A percentile compares a stretch with the other conserved stretches of the same genome.
These are phyloP conservation scores for Fraxinus excelsior DNA, from an alignment of 257 asterid species.

Conservation along the genomic window DNA sequence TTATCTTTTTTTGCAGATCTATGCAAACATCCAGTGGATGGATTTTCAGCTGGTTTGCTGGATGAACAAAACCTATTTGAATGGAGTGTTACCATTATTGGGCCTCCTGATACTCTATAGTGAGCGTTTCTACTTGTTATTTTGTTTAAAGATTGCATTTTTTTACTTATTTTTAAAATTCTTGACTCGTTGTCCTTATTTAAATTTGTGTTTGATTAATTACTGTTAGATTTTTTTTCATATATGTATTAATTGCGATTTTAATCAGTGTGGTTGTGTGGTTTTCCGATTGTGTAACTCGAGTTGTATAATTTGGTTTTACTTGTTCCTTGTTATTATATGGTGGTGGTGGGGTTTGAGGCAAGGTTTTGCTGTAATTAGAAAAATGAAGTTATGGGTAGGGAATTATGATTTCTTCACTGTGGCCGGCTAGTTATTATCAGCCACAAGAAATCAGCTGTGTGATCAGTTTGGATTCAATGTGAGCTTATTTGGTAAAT, in stretches of 20 bases:
- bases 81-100: conserved; percentile 96
- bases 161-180: conserved; percentile 8
- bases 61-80: conserved; percentile 84
- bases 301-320: not conserved
- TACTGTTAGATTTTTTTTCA: not conserved
- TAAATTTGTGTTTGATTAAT: not conserved
- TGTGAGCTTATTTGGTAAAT: not conserved
- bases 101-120: conserved; percentile 97
- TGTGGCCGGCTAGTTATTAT: not conserved
- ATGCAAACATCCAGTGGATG: conserved; percentile 84
- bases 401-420: not conserved
- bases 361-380: not conserved
- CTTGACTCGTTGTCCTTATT: not conserved
- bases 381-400: not conserved
- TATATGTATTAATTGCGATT: not conserved
- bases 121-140: conserved; percentile 38
- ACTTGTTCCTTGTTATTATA: not conserved
- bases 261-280: not conserved
- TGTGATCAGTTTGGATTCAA: not conserved
- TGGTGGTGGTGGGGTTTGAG: not conserved
- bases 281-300: not conserved
- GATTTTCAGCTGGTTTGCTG: conserved; percentile 93
- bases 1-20: not conserved
- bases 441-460: not conserved
- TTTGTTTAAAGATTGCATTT: not conserved